phyloP scores from a whole-genome alignment of 2,329 filamentous ascomycete genomes.

The Cytospora mali region DNA sequence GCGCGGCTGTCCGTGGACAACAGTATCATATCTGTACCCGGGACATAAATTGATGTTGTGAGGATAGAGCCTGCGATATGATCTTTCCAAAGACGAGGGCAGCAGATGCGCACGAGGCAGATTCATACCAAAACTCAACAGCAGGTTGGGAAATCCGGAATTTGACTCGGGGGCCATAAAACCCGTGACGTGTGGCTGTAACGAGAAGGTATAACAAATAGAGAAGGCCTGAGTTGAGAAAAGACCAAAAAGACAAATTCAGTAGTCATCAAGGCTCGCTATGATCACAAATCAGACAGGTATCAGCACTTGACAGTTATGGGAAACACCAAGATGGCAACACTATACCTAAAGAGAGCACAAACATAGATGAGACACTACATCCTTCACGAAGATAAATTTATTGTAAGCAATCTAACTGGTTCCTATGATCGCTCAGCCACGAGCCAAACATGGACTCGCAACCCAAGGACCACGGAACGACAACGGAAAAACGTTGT shows the following conservation, averaged over 20 bases:
- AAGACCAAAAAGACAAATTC: not conserved
- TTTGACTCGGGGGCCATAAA: no score
- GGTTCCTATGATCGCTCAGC: constrained; percentile 9
- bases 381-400: not conserved
- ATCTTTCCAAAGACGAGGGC: not conserved
- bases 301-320: not conserved
- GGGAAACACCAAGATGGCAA: not conserved
- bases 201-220: not conserved
- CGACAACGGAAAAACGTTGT: constrained; percentile 4
- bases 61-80: not conserved
- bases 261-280: not conserved
- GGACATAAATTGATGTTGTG: no score
- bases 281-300: constrained; percentile 8
- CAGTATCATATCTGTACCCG: no score
- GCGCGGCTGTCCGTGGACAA: no score
- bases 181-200: no score
- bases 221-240: not conserved
- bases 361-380: not conserved
- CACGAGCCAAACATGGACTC: constrained; percentile 3
- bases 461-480: constrained; percentile 7
- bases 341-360: not conserved
- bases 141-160: no score
- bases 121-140: no score
- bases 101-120: not conserved
- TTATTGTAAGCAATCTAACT: constrained; percentile 18